Evolutionary conservation across 2,329 filamentous ascomycete species (phyloP).

Genomic region (Claviceps humidiphila): DNA sequence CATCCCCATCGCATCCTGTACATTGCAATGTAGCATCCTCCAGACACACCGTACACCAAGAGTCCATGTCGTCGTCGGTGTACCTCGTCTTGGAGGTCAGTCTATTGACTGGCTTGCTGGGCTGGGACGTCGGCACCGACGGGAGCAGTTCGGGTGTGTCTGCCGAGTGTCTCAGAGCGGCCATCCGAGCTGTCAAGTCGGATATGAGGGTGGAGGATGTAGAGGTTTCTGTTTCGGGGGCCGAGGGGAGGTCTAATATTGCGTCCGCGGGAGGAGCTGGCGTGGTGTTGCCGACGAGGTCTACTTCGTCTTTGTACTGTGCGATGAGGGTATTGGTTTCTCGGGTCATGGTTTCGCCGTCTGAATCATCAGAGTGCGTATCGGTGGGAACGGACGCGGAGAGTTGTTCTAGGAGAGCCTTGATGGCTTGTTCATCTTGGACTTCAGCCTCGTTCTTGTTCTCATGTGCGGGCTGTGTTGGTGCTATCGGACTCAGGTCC

Average conservation of each 20-base stretch:
- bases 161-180: constrained; percentile 30
- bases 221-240: neutral
- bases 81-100: constrained; percentile 29
- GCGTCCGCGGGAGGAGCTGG: constrained; percentile 1
- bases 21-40: constrained; percentile 65
- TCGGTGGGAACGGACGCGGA: constrained; percentile 17
- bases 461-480: constrained; percentile 1
- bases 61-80: constrained; percentile 58
- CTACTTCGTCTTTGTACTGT: constrained; percentile 32
- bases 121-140: constrained; percentile 35
- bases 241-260: neutral
- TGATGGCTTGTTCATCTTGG: constrained; percentile 20
- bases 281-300: constrained; percentile 15
- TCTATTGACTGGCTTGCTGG: constrained; percentile 25
- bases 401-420: constrained; percentile 24
- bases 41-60: constrained; percentile 73
- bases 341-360: constrained; percentile 34
- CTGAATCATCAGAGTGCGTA: constrained; percentile 29
- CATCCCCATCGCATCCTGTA: constrained; percentile 54
- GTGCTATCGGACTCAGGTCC: constrained; percentile 16
- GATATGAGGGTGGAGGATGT: constrained; percentile 13
- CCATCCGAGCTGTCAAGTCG: constrained; percentile 38
- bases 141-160: constrained; percentile 30
- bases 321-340: constrained; percentile 33
- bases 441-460: constrained; percentile 1